Evolutionary conservation across 2,329 filamentous ascomycete species (phyloP).

Genomic region (Immersiporthe knoxdaviesiana): DNA sequence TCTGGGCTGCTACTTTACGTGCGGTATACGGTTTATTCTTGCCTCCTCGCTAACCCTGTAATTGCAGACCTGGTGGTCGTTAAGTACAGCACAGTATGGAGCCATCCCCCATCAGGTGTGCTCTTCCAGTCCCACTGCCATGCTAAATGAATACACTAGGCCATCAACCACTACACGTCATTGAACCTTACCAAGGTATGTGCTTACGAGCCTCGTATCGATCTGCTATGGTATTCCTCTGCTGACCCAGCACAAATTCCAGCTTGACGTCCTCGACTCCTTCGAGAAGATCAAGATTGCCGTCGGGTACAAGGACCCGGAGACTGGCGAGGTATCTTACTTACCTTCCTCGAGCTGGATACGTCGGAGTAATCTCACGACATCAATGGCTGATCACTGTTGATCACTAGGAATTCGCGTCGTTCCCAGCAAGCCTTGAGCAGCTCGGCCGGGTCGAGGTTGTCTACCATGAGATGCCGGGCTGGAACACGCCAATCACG

Average conservation of each 20-base stretch:
- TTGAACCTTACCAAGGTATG: slow-evolving; percentile 53
- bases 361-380: neutral
- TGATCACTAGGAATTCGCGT: slow-evolving; percentile 47
- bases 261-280: slow-evolving; percentile 70
- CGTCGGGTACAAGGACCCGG: slow-evolving; percentile 64
- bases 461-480: slow-evolving; percentile 68
- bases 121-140: neutral
- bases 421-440: slow-evolving; percentile 67
- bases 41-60: neutral
- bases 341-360: too few species aligned
- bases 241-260: slow-evolving; percentile 58
- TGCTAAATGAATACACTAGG: neutral
- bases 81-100: slow-evolving; percentile 56
- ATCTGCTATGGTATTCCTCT: slow-evolving; percentile 67
- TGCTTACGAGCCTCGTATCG: slow-evolving; percentile 53
- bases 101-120: neutral
- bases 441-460: slow-evolving; percentile 63
- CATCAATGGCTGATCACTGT: neutral
- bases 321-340: slow-evolving; percentile 40
- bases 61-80: slow-evolving; percentile 64
- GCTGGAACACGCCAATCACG: slow-evolving; percentile 70
- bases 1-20: neutral
- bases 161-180: slow-evolving; percentile 69
- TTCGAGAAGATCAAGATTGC: slow-evolving; percentile 77
- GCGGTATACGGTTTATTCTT: neutral